These are phyloP conservation scores for Amylocystis lapponica DNA, from an alignment of 768 basidiomycete genomes.

Conservation along the genomic window DNA sequence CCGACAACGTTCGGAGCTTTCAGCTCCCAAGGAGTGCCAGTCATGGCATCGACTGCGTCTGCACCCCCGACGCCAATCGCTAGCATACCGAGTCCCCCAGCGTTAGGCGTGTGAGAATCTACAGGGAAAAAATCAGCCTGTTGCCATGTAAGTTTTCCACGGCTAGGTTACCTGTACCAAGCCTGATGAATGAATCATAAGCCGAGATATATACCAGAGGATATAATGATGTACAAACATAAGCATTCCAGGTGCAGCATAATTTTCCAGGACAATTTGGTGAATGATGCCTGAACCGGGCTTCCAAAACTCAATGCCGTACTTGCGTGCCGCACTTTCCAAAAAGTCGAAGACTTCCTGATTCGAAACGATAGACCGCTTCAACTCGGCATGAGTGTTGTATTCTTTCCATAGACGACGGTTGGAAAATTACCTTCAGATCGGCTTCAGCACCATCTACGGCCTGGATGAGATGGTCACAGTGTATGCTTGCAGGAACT, in stretches of 20 bases:
- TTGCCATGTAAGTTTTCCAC: neutral
- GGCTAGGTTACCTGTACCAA: constrained; percentile 62
- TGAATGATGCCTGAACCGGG: constrained; percentile 96
- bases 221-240: constrained; percentile 62
- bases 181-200: constrained; percentile 35
- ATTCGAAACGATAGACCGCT: constrained; percentile 84
- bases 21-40: constrained; percentile 96
- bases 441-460: constrained; percentile 83
- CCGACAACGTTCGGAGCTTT: constrained; percentile 85
- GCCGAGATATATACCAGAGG: constrained; percentile 6
- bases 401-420: neutral
- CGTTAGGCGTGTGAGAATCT: constrained; percentile 98
- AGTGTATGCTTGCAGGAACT: constrained; percentile 91
- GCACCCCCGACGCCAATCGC: constrained; percentile 99
- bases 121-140: constrained; percentile 5
- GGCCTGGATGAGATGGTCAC: constrained; percentile 97
- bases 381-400: constrained; percentile 1
- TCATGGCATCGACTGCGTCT: constrained; percentile 97
- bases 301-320: constrained; percentile 97
- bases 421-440: constrained; percentile 50
- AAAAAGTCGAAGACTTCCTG: constrained; percentile 98
- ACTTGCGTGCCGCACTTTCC: constrained; percentile 84
- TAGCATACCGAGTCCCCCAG: constrained; percentile 91
- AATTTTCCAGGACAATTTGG: constrained; percentile 97
- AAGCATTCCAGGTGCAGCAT: constrained; percentile 91